Base-by-base conservation (phyloP, 2,329 filamentous ascomycete species). In the Hymenotorrendiella dingleyae region DNA sequence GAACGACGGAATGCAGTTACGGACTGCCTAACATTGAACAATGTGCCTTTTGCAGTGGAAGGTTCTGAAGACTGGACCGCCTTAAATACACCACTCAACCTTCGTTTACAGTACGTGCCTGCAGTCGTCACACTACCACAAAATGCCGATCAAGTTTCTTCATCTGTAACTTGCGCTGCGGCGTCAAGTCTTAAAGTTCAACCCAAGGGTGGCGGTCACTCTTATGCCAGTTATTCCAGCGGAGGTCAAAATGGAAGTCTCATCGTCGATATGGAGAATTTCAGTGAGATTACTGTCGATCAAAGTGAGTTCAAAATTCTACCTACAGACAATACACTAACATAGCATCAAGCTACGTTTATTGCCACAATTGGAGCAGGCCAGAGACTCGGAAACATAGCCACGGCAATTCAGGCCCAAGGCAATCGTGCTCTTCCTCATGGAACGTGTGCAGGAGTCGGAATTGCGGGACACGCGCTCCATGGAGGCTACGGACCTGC, bases 271-370 rank as follows among this genome's bases (percentile, higher is more conserved):
- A 60, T 82, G 43, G 55, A 65, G 42, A 71, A 74, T 29, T 63
- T 82, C 26, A 64, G 74, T 42, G 49, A 67, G 24, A 74, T 81
- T 52, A 62, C 56, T 22, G 73, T 82, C 62, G 66, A 81, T 49
- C 23, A 40, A 29, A 33, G 48, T 53, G 46, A 42, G 46, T 49
- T 30, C 2, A 4, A 19, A 8, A 11, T 12, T 14, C 21, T 5
- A 33, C 14, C 22, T 11, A 10, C 6, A 21, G 3, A n/a, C 6
- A 16, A 14, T 24, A 27, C 17, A 27, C 35, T 37, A 14, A 37
- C 17, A 30, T 4, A 24, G 5, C n/a, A n/a, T 17, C 37, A 21
- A 40, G 37, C 37, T 21, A 40, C 37, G 10, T 40, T 40, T 14
- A 16, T 40, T 19, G 37, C 37, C 9, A 40, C 23, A 12, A 32